Conservation (phyloP, 106 monocot genomes). For the Cymbidium sinense region DNA sequence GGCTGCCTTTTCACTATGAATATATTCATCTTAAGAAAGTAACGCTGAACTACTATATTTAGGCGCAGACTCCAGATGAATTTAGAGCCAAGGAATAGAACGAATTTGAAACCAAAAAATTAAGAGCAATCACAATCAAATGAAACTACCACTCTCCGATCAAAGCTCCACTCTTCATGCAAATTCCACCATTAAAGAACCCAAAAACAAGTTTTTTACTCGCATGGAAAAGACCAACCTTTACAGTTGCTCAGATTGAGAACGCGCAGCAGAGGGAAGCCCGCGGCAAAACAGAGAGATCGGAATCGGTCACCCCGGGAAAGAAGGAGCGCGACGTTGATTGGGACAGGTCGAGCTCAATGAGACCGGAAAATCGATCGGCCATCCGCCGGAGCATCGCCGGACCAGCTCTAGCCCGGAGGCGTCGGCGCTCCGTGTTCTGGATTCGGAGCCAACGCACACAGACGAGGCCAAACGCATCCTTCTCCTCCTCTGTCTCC, state of each 20-base stretch:
- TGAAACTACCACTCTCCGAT: neutral
- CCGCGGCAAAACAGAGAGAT: constrained; percentile 57
- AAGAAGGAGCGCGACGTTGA: constrained; percentile 72
- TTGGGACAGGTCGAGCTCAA: constrained; percentile 79
- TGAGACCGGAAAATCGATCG: constrained; percentile 53
- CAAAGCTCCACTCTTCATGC: neutral
- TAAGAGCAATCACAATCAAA: neutral
- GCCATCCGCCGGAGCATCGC: constrained; percentile 75
- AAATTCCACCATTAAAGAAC: neutral
- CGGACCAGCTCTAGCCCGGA: constrained; percentile 65
- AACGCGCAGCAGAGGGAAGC: constrained; percentile 34
- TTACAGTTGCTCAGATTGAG: constrained; percentile 72
- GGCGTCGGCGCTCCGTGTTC: constrained; percentile 68
- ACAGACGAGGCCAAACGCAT: constrained; percentile 79
- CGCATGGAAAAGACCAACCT: constrained; percentile 34
- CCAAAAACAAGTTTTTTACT: neutral
- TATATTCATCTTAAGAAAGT: neutral
- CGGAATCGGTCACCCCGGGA: constrained; percentile 80
- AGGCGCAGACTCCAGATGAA: neutral
- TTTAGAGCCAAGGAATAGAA: neutral
- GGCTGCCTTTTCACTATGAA: neutral
- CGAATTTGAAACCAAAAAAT: neutral
- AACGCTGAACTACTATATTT: neutral
- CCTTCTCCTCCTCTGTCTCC: constrained; percentile 45
- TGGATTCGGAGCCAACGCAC: constrained; percentile 80